phyloP scores from a whole-genome alignment of 495 filamentous ascomycete species.

The Tuber umbilicatum region DNA sequence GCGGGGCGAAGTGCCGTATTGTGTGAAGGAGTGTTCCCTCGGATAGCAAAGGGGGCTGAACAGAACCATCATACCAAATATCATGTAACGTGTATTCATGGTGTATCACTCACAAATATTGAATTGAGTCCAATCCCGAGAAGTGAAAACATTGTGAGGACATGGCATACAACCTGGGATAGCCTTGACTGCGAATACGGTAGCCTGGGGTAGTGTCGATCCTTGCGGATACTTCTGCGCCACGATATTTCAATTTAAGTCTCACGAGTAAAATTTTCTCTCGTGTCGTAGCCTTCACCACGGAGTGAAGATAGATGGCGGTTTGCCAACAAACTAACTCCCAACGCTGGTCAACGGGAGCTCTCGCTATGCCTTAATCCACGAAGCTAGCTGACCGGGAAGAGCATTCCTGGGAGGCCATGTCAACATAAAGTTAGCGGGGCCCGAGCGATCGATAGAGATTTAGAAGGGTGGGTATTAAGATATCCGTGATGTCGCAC shows the following conservation, averaged over 20 bases:
- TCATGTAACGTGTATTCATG: not conserved
- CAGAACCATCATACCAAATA: not conserved
- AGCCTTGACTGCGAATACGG: not conserved
- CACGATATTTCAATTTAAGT: not conserved
- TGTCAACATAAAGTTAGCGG: no score
- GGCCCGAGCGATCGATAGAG: no score
- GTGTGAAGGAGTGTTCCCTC: not conserved
- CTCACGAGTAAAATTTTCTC: not conserved
- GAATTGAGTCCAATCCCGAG: not conserved
- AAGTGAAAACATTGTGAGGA: not conserved
- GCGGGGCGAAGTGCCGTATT: not conserved
- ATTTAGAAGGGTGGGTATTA: not conserved
- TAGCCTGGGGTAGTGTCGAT: not conserved
- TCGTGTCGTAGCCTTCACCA: not conserved
- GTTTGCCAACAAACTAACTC: not conserved
- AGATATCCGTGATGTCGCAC: not conserved
- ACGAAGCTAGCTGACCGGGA: not conserved
- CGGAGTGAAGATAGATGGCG: not conserved
- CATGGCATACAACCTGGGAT: not conserved
- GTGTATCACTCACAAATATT: not conserved
- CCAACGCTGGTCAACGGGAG: not conserved
- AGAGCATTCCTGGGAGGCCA: not conserved
- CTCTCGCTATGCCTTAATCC: not conserved
- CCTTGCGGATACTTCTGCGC: not conserved
- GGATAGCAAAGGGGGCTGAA: not conserved